Evolutionary conservation across 2,329 filamentous ascomycete species (phyloP).

Genomic region (Hortaea werneckii): DNA sequence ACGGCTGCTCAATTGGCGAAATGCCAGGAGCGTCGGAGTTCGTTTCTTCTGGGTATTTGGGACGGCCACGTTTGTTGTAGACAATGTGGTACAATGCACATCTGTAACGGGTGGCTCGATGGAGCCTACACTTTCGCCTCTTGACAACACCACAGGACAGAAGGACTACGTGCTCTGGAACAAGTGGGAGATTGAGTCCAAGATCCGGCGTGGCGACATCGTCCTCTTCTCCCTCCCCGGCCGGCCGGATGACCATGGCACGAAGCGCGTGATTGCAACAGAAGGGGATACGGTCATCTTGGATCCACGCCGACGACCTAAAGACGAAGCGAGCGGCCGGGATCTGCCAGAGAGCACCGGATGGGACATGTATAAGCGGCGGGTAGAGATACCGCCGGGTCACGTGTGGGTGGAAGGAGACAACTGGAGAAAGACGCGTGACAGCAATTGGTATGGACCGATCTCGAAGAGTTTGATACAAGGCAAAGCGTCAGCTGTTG

Average conservation of each 20-base stretch:
- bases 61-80: slow-evolving; percentile 26
- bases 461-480: slow-evolving; percentile 56
- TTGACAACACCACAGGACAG: slow-evolving; percentile 28
- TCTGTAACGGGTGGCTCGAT: slow-evolving; percentile 34
- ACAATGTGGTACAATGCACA: slow-evolving; percentile 29
- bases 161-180: slow-evolving; percentile 31
- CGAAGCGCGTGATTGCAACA: slow-evolving; percentile 77
- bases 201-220: slow-evolving; percentile 34
- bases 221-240: slow-evolving; percentile 45
- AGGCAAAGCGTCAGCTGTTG: slow-evolving; percentile 61
- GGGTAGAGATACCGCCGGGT: slow-evolving; percentile 60
- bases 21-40: not conserved
- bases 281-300: slow-evolving; percentile 69
- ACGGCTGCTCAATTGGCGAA: not conserved
- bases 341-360: slow-evolving; percentile 14
- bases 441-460: slow-evolving; percentile 87
- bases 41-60: slow-evolving; percentile 4
- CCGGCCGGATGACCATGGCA: slow-evolving; percentile 56
- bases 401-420: slow-evolving; percentile 97
- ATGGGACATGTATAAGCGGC: slow-evolving; percentile 21
- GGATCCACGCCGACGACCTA: slow-evolving; percentile 28
- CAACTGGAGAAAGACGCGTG: slow-evolving; percentile 58
- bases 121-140: slow-evolving; percentile 36
- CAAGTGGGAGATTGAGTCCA: slow-evolving; percentile 14
- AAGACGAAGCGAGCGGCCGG: slow-evolving; percentile 27